Evolutionary conservation across 2,329 filamentous ascomycete species (phyloP).

Genomic region (Exserohilum turcica): DNA sequence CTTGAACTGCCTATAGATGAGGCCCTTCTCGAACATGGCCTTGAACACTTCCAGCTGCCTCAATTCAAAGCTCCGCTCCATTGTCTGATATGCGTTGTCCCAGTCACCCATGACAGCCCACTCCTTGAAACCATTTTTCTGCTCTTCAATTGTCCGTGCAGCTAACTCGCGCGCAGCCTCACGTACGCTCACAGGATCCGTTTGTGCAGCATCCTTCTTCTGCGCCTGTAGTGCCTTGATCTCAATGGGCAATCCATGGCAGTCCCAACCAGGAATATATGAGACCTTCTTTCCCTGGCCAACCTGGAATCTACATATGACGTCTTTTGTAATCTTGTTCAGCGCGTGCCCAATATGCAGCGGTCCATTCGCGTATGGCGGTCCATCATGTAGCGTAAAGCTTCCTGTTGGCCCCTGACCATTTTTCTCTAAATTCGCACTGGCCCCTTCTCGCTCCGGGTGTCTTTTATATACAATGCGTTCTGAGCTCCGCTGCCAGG

Average conservation of each 20-base stretch:
- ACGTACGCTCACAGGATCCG: constrained; percentile 63
- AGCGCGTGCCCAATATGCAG: constrained; percentile 93
- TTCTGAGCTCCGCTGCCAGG: constrained; percentile 71
- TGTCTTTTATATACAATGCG: constrained; percentile 51
- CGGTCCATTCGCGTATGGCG: constrained; percentile 91
- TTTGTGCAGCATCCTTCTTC: constrained; percentile 46
- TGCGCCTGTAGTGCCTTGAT: constrained; percentile 80
- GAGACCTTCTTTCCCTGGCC: constrained; percentile 75
- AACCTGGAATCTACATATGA: constrained; percentile 81
- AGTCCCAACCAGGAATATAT: constrained; percentile 96
- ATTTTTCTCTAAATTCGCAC: neutral
- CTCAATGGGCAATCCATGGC: constrained; percentile 95
- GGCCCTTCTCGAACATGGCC: constrained; percentile 69
- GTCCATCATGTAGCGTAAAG: constrained; percentile 92
- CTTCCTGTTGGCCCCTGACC: constrained; percentile 49
- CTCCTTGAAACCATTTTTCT: constrained; percentile 73
- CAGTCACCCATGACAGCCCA: constrained; percentile 84
- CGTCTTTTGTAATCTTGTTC: constrained; percentile 97
- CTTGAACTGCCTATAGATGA: constrained; percentile 79
- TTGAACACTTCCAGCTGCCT: constrained; percentile 76
- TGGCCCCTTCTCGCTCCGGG: neutral
- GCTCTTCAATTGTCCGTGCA: constrained; percentile 68
- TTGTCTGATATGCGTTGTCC: constrained; percentile 76
- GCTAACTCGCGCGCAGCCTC: constrained; percentile 69
- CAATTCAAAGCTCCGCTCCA: constrained; percentile 76